phyloP scores from a whole-genome alignment of 2,329 filamentous ascomycete genomes.

The Botryotinia calthae region DNA sequence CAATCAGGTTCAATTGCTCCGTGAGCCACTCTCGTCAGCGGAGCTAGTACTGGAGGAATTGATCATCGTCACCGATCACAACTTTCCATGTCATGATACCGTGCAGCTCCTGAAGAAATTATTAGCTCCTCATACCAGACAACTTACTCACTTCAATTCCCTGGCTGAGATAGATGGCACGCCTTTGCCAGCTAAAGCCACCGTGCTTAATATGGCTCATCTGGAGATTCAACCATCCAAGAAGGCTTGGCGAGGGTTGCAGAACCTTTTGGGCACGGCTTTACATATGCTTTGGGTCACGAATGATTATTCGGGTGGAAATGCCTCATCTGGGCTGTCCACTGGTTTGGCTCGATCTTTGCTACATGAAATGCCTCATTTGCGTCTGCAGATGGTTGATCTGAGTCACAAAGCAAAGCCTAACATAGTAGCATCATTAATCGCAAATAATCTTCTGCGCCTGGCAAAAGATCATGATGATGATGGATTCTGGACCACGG shows the following conservation, averaged over 20 bases:
- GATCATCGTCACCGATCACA: not conserved
- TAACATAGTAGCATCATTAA: not conserved
- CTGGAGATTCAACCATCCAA: not conserved
- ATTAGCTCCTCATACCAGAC: not conserved
- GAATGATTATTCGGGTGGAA: not conserved
- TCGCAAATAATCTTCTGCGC: not conserved
- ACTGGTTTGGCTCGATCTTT: not conserved
- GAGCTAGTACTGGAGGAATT: not conserved
- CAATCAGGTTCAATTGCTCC: slow-evolving; percentile 11
- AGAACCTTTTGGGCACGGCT: not conserved
- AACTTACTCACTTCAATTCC: not conserved
- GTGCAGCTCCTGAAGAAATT: not conserved
- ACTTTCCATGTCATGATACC: not conserved
- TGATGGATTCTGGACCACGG: not conserved
- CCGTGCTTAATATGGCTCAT: not conserved
- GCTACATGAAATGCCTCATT: not conserved
- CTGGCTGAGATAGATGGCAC: not conserved
- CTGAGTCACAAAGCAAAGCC: not conserved
- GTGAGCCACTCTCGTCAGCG: slow-evolving; percentile 12
- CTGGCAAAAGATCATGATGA: not conserved
- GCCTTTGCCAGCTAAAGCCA: not conserved
- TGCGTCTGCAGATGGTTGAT: not conserved
- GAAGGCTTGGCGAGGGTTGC: not conserved
- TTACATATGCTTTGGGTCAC: not conserved
- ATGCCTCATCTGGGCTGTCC: not conserved